Percentiles rank a stretch among this genome's conserved stretches.
Conservation (phyloP, 139 green algal species). For the Chlorella vulgaris region DNA sequence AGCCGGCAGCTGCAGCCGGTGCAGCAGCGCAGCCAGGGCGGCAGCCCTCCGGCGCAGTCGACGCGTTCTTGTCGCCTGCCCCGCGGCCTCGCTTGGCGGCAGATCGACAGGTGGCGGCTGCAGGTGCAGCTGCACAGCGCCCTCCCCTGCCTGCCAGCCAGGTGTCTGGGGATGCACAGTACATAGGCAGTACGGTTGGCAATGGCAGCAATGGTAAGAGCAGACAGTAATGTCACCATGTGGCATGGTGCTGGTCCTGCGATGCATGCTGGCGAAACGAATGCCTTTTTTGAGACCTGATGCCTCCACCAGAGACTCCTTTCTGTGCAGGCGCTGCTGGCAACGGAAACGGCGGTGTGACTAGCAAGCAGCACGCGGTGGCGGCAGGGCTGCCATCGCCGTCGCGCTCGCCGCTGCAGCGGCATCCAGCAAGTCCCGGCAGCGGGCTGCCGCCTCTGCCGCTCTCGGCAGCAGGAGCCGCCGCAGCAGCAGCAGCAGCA, state of each 20-base stretch:
- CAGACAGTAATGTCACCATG: not conserved
- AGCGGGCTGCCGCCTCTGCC: not conserved
- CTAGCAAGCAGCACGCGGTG: slow-evolving; percentile 17
- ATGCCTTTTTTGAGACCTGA: too few relatives aligned
- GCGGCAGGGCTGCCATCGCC: not conserved
- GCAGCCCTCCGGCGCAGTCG: not conserved
- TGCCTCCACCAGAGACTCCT: too few relatives aligned
- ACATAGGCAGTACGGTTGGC: slow-evolving; percentile 11
- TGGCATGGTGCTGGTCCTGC: not conserved
- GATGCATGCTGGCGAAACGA: too few relatives aligned
- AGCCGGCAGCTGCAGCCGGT: not conserved
- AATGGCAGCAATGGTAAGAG: slow-evolving; percentile 27
- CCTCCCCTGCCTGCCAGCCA: slow-evolving; percentile 9
- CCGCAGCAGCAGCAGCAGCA: not conserved
- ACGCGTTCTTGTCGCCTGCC: not conserved
- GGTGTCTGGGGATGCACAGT: slow-evolving; percentile 8
- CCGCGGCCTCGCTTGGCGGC: not conserved
- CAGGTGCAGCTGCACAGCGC: not conserved
- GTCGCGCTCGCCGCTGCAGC: not conserved
- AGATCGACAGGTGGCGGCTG: not conserved
- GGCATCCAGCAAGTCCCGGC: not conserved
- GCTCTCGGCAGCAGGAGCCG: not conserved
- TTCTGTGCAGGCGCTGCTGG: too few relatives aligned
- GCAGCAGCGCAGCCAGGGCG: not conserved
- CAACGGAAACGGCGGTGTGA: slow-evolving; percentile 38